Evolutionary conservation across 108 stramenopile species (phyloP).

Genomic region (Nannochloropsis salina): DNA sequence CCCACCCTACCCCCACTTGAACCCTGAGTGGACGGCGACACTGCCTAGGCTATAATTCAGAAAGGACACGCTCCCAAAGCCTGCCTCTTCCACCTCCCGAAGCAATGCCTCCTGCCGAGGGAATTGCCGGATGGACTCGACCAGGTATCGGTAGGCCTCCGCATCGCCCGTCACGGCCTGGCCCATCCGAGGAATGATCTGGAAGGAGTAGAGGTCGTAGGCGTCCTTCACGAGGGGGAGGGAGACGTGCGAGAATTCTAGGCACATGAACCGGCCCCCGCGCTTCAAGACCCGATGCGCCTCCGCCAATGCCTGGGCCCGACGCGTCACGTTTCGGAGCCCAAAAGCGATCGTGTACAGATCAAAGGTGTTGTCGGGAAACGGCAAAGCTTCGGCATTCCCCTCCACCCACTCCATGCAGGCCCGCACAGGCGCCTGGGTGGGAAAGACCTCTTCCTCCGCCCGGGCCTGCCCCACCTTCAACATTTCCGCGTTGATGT

Average conservation of each 20-base stretch:
- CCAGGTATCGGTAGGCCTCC: slow-evolving; percentile 93
- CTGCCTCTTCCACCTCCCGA: slow-evolving; percentile 67
- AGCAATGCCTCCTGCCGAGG: slow-evolving; percentile 78
- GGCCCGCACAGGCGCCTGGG: not conserved
- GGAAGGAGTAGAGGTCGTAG: slow-evolving; percentile 86
- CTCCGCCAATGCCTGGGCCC: slow-evolving; percentile 38
- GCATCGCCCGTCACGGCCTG: slow-evolving; percentile 84
- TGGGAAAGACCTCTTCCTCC: slow-evolving; percentile 18
- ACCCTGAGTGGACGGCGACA: slow-evolving; percentile 67
- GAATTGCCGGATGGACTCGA: slow-evolving; percentile 94
- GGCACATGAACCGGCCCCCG: slow-evolving; percentile 93
- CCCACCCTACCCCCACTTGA: slow-evolving; percentile 38
- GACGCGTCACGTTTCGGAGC: slow-evolving; percentile 83
- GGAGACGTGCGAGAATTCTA: slow-evolving; percentile 87
- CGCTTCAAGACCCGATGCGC: slow-evolving; percentile 72
- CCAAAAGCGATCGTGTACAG: slow-evolving; percentile 97
- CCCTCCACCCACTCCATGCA: slow-evolving; percentile 57
- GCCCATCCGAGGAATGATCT: slow-evolving; percentile 86
- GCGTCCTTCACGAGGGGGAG: slow-evolving; percentile 60
- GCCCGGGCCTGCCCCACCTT: slow-evolving; percentile 61
- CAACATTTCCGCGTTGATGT: slow-evolving; percentile 95
- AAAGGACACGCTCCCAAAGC: slow-evolving; percentile 67
- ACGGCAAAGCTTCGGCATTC: slow-evolving; percentile 87
- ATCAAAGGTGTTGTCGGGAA: slow-evolving; percentile 82
- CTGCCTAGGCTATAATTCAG: slow-evolving; percentile 84